These are phyloP conservation scores for Mucor velutinosus DNA, from an alignment of 371 early-diverging fungal species.

Conservation along the genomic window DNA sequence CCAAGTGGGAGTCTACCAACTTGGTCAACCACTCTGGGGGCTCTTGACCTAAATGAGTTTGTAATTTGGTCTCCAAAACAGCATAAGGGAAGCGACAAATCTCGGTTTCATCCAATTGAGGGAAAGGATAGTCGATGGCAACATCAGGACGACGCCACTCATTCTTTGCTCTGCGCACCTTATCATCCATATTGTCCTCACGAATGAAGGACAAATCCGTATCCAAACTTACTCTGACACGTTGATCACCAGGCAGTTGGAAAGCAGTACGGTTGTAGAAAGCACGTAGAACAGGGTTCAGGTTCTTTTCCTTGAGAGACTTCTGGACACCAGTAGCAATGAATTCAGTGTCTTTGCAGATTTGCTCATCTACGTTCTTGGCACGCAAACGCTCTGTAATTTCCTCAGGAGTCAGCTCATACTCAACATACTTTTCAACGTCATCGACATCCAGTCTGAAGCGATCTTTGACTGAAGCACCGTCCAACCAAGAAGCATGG, in stretches of 20 bases:
- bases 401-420: conserved; percentile 88
- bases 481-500: conserved; percentile 96
- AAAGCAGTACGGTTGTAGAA: conserved; percentile 98
- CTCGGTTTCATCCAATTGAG: conserved; percentile 69
- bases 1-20: conserved; percentile 83
- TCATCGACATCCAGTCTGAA: conserved; percentile 54
- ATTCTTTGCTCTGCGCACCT: conserved; percentile 60
- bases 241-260: conserved; percentile 96
- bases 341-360: conserved; percentile 29
- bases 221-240: conserved; percentile 97
- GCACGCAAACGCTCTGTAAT: conserved; percentile 81
- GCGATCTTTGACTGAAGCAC: conserved; percentile 76
- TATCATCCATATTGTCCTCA: conserved; percentile 82
- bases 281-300: conserved; percentile 87
- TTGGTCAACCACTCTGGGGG: conserved; percentile 96
- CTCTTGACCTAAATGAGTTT: conserved; percentile 84
- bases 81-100: conserved; percentile 95
- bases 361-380: conserved; percentile 63
- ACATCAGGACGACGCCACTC: conserved; percentile 95
- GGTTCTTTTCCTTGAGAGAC: conserved; percentile 70
- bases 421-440: conserved; percentile 57
- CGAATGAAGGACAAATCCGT: conserved; percentile 96
- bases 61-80: conserved; percentile 96
- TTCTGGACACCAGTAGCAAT: conserved; percentile 72
- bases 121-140: conserved; percentile 87